phyloP scores from a whole-genome alignment of 495 filamentous ascomycete genomes.

The Aspergillus diversus region DNA sequence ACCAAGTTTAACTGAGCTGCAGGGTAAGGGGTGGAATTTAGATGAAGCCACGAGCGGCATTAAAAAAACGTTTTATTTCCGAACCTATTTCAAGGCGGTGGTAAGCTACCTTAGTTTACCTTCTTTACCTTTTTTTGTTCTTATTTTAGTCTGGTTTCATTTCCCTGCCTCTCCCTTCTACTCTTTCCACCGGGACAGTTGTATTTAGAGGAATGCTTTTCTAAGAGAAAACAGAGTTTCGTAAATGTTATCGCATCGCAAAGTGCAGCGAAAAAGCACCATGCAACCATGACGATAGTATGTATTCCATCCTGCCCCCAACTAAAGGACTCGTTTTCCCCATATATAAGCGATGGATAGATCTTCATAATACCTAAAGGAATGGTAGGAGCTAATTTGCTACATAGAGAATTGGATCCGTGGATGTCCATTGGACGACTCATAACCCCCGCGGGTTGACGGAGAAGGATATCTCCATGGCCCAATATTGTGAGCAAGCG shows the following conservation, averaged over 20 bases:
- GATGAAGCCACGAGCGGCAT: slow-evolving; percentile 43
- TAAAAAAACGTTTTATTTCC: slow-evolving; percentile 51
- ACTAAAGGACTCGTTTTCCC: neutral
- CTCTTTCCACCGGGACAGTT: neutral
- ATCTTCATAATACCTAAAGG: neutral
- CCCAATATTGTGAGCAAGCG: slow-evolving; percentile 65
- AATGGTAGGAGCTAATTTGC: slow-evolving; percentile 14
- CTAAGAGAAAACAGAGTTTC: slow-evolving; percentile 34
- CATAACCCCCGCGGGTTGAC: slow-evolving; percentile 74
- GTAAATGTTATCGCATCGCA: slow-evolving; percentile 46
- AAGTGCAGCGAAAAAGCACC: slow-evolving; percentile 49
- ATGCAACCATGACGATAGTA: slow-evolving; percentile 52
- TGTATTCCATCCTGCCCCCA: slow-evolving; percentile 20
- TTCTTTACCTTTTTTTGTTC: too few species aligned
- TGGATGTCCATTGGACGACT: slow-evolving; percentile 69
- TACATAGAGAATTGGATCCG: slow-evolving; percentile 45
- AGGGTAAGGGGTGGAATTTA: slow-evolving; percentile 42
- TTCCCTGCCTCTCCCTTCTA: neutral
- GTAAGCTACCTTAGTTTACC: slow-evolving; percentile 26
- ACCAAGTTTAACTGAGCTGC: slow-evolving; percentile 29
- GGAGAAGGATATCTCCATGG: slow-evolving; percentile 66
- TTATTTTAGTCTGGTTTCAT: too few species aligned
- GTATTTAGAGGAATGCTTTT: neutral
- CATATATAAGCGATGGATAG: neutral
- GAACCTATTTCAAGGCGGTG: slow-evolving; percentile 49